These are phyloP conservation scores for Xylariaceae sp. DNA, from an alignment of 2,329 filamentous ascomycete species.

Conservation along the genomic window DNA sequence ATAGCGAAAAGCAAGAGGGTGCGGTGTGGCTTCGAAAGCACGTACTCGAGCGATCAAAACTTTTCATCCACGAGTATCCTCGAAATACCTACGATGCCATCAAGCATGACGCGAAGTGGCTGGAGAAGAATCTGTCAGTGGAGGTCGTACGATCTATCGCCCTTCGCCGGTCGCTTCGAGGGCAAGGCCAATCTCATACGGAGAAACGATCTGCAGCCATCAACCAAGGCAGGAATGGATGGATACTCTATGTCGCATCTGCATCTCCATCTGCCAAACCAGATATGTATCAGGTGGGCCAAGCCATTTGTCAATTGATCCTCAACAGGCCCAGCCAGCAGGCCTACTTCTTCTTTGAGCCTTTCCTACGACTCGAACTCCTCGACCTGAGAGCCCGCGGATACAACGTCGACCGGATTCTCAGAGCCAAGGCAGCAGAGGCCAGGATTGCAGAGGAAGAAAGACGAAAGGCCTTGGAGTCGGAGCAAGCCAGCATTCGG, in stretches of 20 bases:
- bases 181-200: constrained; percentile 59
- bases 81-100: constrained; percentile 70
- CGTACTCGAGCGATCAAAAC: constrained; percentile 77
- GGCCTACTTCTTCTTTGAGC: constrained; percentile 84
- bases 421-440: constrained; percentile 80
- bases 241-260: constrained; percentile 69
- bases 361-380: constrained; percentile 78
- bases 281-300: constrained; percentile 88
- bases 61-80: constrained; percentile 74
- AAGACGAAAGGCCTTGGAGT: constrained; percentile 64
- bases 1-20: constrained; percentile 58
- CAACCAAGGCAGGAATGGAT: constrained; percentile 43
- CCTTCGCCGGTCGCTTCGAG: constrained; percentile 67
- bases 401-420: constrained; percentile 93
- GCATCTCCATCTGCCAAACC: constrained; percentile 41
- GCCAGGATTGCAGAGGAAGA: constrained; percentile 80
- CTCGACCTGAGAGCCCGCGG: constrained; percentile 76
- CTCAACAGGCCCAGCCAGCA: constrained; percentile 79
- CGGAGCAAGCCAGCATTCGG: constrained; percentile 62
- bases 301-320: constrained; percentile 74
- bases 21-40: constrained; percentile 67
- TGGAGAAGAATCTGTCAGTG: constrained; percentile 77
- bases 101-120: constrained; percentile 81
- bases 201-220: constrained; percentile 71
- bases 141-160: constrained; percentile 71